Percentiles rank a stretch among this genome's conserved stretches.
Evolutionary conservation across 163 green algal species (phyloP).

Genomic region (Volvox carteri): DNA sequence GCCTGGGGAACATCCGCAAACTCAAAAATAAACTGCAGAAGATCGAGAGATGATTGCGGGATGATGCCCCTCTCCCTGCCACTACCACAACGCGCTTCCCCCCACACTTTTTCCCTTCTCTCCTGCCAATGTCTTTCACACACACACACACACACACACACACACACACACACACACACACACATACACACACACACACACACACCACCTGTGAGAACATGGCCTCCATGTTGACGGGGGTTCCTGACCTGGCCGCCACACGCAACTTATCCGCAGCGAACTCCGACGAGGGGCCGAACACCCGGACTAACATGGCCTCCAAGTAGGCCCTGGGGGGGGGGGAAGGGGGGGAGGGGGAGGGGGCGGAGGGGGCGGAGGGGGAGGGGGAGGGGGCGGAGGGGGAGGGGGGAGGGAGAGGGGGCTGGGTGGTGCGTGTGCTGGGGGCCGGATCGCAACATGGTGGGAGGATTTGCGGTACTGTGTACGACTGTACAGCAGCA

Average conservation of each 20-base stretch:
- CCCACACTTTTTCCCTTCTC: not conserved
- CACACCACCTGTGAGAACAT: constrained; percentile 80
- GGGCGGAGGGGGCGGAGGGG: not conserved
- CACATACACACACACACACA: too few species aligned
- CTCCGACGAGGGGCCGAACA: constrained; percentile 84
- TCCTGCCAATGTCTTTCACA: not conserved
- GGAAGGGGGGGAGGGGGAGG: not conserved
- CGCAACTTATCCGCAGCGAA: constrained; percentile 85
- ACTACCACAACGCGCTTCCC: not conserved
- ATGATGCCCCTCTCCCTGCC: not conserved
- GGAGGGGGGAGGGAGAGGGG: not conserved
- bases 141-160: not conserved
- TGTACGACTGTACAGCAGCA: too few species aligned
- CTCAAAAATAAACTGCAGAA: too few species aligned
- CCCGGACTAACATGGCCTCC: constrained; percentile 90
- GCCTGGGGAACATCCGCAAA: too few species aligned
- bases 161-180: not conserved
- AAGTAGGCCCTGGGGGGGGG: constrained; percentile 86
- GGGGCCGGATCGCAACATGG: too few species aligned
- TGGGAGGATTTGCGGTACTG: too few species aligned
- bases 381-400: not conserved
- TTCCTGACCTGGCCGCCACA: constrained; percentile 57
- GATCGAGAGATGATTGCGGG: too few species aligned
- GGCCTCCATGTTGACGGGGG: constrained; percentile 95
- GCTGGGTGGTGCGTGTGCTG: not conserved